Base-by-base conservation (phyloP, 148 eudicot genomes). In the Fagopyrum esculentum region DNA sequence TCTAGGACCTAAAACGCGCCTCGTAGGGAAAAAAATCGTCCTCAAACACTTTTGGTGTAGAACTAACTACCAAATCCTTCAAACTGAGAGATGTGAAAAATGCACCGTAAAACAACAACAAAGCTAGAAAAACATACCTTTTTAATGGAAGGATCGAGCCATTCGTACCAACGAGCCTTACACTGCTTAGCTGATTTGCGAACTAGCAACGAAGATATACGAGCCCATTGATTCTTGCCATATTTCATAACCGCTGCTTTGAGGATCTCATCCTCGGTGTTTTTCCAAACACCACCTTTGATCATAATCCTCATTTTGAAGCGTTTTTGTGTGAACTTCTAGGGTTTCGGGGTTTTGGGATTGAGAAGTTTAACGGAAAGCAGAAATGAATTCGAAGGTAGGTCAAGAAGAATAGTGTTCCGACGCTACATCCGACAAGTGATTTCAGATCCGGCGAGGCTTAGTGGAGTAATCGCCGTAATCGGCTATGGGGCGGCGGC, bases 241-340 rank as follows among this genome's bases (percentile, higher is more conserved):
- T 92, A 95, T 66, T 95, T 95, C 97, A 95, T 95, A 16, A 95
- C 98, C 0, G 99, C 97, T 0, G 99, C 98, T 57, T 95, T 90
- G 43, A 95, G 76, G 71, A 90, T 95, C 84, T 95, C 98, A 81
- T 95, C 99, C 75, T 95, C 98, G 46, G 97, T 92, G 90, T 95
- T 95, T 80, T 95, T 95, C 99, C 99, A 95, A 71, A 95, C 99
- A 57, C 99, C 97, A 5, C 99, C 99, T 83, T 95, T 95, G 52
- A 95, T 92, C 99, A 90, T 95, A 71, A 95, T 95, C 99, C 96
- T 95, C 99, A 95, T 95, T 76, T 86, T 91, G 78, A 45, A 26
- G 19, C 40, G 40, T 35, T 35, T 35, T 35, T 35, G 40, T 35
- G 40, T 35, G 2, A 35, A 35, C 2, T 35, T 35, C 40, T 35